Base-by-base conservation (phyloP, 1,139 yeast species). In the Candida tetrigidarum region DNA sequence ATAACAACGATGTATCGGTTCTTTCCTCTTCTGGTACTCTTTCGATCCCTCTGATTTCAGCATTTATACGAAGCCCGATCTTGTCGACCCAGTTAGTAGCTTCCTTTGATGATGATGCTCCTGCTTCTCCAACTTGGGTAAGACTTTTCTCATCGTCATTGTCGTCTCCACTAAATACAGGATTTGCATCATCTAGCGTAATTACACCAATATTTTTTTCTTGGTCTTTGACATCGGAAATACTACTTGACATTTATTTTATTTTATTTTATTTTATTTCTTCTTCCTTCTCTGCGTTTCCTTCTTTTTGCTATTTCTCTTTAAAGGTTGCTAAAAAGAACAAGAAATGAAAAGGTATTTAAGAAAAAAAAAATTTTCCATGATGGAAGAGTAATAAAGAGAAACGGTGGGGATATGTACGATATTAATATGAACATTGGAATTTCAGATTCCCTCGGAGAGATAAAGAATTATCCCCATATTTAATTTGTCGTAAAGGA, bases 21-120 rank as follows among this genome's bases (percentile, higher is more conserved):
- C 77, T 66, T 54, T 74, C 68, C 25, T 67, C 70, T 41, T 74
- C 80, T 0, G 70, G 62, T 19, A 77, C 69, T 45, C 78, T 66
- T 51, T 76, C 78, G 37, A 77, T 64, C 54, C 81, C 80, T 52
- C 75, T 67, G 33, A 66, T 67, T 54, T 75, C 81, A 14, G 79
- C 78, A 40, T 70, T 66, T 36, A 74, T 51, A 32, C 54, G 49
- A 29, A 60, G 53, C 1, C 71, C 73, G 3, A 70, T 28, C 47
- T 57, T 64, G 52, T 69, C 64, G 33, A 71, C 49, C 43, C 60
- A 46, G 38, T 61, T 59, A 2, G 41, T 45, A 6, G 53, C 47
- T 33, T 44, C 19, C 9, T 12, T 26, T n/a, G n/a, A n/a, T n/a
- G n/a, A n/a, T n/a, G n/a, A n/a, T n/a, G n/a, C n/a, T n/a, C n/a